phyloP scores from a whole-genome alignment of 148 eudicot species.

The Nepenthes mirabilis region DNA sequence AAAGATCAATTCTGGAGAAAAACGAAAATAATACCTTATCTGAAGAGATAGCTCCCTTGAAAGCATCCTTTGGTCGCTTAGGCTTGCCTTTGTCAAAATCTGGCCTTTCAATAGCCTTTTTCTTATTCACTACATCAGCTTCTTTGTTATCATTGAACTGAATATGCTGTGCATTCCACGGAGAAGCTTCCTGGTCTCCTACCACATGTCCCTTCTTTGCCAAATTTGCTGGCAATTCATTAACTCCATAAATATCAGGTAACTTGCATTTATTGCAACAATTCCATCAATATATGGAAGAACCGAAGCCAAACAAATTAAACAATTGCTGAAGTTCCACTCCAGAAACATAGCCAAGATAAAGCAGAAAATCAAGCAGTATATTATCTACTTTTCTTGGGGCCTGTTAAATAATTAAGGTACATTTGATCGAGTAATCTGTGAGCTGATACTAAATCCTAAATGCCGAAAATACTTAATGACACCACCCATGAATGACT shows the following conservation, averaged over 20 bases:
- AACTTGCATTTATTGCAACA: not conserved
- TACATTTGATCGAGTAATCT: no score
- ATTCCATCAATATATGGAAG: no score
- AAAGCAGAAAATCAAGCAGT: no score
- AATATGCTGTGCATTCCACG: slow-evolving; percentile 15
- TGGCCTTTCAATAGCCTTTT: slow-evolving; percentile 13
- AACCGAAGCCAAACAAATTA: no score
- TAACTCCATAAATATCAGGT: not conserved
- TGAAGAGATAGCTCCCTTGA: slow-evolving; percentile 16
- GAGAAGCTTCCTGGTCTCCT: slow-evolving; percentile 22
- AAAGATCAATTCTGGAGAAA: not conserved
- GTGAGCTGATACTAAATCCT: no score
- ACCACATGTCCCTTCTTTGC: slow-evolving; percentile 16
- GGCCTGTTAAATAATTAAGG: no score
- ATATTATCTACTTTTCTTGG: no score
- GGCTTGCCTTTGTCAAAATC: slow-evolving; percentile 26
- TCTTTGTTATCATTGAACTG: slow-evolving; percentile 16
- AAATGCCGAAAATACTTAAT: no score
- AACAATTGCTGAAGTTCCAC: no score
- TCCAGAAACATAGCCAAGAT: no score
- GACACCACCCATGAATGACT: no score
- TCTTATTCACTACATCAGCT: slow-evolving; percentile 22
- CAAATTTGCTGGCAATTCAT: slow-evolving; percentile 12
- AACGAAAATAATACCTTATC: slow-evolving; percentile 32
- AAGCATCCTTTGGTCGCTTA: slow-evolving; percentile 25